phyloP scores from a whole-genome alignment of 768 basidiomycete species.

The Mrakia hoshinonis region DNA sequence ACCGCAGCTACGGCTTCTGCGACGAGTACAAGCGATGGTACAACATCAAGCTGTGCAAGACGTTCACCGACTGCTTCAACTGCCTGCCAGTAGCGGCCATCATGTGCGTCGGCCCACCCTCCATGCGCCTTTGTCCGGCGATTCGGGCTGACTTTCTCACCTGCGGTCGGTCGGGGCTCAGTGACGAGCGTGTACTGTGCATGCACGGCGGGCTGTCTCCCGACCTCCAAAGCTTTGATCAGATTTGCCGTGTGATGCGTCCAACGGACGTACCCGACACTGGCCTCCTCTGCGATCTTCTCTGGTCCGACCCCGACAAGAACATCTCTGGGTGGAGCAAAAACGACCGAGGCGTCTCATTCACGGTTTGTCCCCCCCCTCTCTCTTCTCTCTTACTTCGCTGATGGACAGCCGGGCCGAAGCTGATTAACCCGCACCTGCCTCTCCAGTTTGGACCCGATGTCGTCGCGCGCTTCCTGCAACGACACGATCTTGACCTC shows the following conservation, averaged over 20 bases:
- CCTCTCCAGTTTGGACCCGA: conserved; percentile 9
- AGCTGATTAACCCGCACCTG: too few relatives aligned
- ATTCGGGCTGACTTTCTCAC: conserved; percentile 27
- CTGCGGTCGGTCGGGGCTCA: conserved; percentile 31
- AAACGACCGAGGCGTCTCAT: conserved; percentile 31
- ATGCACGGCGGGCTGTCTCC: conserved; percentile 28
- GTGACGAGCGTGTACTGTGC: conserved; percentile 31
- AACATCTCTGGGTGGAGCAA: conserved; percentile 30
- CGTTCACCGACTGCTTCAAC: conserved; percentile 32
- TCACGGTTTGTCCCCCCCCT: conserved; percentile 26
- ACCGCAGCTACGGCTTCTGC: conserved; percentile 99
- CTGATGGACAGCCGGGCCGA: too few relatives aligned
- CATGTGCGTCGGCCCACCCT: too few relatives aligned
- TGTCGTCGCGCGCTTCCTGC: conserved; percentile 31
- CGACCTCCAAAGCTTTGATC: conserved; percentile 32
- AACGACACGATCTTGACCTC: conserved; percentile 31
- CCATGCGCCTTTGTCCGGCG: background rate
- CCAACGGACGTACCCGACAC: conserved; percentile 33
- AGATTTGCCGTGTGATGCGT: conserved; percentile 32
- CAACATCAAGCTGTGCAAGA: conserved; percentile 33
- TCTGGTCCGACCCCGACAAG: conserved; percentile 33
- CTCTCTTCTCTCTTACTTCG: too few relatives aligned
- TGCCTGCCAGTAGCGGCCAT: conserved; percentile 5
- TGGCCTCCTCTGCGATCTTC: conserved; percentile 32
- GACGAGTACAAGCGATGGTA: conserved; percentile 68